Conservation (phyloP, 2,329 filamentous ascomycete species). For the Colletotrichum liriopes region DNA sequence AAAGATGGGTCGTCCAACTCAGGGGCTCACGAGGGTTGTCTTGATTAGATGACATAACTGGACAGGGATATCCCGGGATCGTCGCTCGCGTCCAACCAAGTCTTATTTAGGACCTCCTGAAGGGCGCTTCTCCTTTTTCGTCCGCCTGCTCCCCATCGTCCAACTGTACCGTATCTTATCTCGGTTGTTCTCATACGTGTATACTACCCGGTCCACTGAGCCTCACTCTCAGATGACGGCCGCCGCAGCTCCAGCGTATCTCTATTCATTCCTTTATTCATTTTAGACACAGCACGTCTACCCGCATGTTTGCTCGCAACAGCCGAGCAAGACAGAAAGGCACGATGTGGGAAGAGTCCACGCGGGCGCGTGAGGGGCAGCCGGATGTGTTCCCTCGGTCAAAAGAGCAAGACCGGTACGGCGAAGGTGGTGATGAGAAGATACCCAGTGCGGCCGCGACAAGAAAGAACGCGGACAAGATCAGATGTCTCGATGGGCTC, state of each 20-base stretch:
- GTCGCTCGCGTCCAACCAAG: slow-evolving; percentile 4
- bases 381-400: background rate
- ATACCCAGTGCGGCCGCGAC: slow-evolving; percentile 22
- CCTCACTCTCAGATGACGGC: slow-evolving; percentile 14
- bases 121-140: slow-evolving; percentile 22
- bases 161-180: background rate
- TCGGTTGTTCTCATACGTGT: background rate
- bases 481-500: slow-evolving; percentile 58
- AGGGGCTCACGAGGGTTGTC: slow-evolving; percentile 12
- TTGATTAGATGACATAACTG: slow-evolving; percentile 24
- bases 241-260: background rate
- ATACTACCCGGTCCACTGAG: slow-evolving; percentile 2
- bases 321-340: slow-evolving; percentile 5
- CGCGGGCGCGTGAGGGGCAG: background rate
- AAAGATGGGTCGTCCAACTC: slow-evolving; percentile 6
- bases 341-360: slow-evolving; percentile 20
- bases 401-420: slow-evolving; percentile 22
- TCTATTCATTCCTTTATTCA: background rate
- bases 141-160: background rate
- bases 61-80: slow-evolving; percentile 16
- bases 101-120: slow-evolving; percentile 18
- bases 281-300: background rate
- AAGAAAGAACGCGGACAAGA: slow-evolving; percentile 51
- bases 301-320: slow-evolving; percentile 15
- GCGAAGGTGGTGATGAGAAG: slow-evolving; percentile 20